phyloP scores from a whole-genome alignment of 306 rosid genomes.

The Lathyrus oleraceus region DNA sequence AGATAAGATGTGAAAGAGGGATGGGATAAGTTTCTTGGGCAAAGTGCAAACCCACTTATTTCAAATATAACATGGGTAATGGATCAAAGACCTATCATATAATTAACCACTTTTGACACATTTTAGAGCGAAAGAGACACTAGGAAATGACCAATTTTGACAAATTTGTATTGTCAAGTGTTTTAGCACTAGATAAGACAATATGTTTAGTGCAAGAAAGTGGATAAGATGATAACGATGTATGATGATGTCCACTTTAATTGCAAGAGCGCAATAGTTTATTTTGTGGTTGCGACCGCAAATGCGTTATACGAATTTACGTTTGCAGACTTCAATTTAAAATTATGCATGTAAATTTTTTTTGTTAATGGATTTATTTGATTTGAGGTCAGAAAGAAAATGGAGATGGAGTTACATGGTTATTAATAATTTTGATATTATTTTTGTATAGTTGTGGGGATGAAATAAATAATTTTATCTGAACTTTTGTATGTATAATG shows the following conservation, averaged over 20 bases:
- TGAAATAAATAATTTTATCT: conserved; percentile 11
- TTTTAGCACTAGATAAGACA: neutral
- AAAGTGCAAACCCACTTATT: conserved; percentile 61
- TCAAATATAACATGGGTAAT: conserved; percentile 28
- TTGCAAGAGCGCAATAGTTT: neutral
- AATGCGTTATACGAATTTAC: too few species aligned
- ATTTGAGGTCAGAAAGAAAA: neutral
- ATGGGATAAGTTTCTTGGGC: conserved; percentile 77
- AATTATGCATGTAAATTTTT: neutral
- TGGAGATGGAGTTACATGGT: conserved; percentile 1
- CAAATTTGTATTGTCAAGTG: conserved; percentile 10
- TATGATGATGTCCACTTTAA: neutral
- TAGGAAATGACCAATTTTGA: conserved; percentile 8
- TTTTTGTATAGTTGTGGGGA: neutral
- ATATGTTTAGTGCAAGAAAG: conserved; percentile 30
- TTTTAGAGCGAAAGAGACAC: conserved; percentile 4
- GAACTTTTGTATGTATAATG: neutral
- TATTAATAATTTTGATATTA: neutral
- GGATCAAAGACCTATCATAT: conserved; percentile 37
- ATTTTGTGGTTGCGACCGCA: too few species aligned
- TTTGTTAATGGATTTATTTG: conserved; percentile 9
- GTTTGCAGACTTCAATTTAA: neutral
- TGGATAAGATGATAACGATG: conserved; percentile 27
- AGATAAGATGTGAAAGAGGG: conserved; percentile 67
- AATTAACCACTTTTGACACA: conserved; percentile 28